These are phyloP conservation scores for Penicillium crustosum DNA, from an alignment of 2,329 filamentous ascomycete genomes.

Conservation along the genomic window DNA sequence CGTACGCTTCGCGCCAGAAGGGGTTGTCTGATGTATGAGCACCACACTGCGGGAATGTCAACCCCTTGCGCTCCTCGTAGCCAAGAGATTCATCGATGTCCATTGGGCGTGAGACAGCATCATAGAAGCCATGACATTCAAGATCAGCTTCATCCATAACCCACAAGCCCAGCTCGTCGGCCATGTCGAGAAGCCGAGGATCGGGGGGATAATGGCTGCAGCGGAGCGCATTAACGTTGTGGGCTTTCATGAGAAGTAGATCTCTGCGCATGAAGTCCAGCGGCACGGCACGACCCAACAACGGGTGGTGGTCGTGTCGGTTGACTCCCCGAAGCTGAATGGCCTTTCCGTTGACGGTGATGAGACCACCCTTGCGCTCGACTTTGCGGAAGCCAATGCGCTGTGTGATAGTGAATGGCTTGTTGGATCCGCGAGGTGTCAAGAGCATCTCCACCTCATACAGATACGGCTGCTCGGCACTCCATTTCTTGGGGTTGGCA, in stretches of 20 bases:
- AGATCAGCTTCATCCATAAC: constrained; percentile 42
- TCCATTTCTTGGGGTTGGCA: constrained; percentile 62
- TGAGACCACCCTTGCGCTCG: constrained; percentile 54
- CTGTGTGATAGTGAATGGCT: constrained; percentile 45
- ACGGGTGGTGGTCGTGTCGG: constrained; percentile 69
- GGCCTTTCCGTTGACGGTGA: constrained; percentile 60
- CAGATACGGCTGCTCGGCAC: constrained; percentile 63
- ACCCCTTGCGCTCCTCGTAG: constrained; percentile 60
- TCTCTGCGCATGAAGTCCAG: constrained; percentile 63
- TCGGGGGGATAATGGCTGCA: constrained; percentile 65
- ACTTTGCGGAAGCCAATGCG: constrained; percentile 64
- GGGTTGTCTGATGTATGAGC: constrained; percentile 34
- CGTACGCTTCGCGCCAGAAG: constrained; percentile 57
- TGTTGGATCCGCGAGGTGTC: not conserved
- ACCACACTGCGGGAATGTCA: constrained; percentile 40
- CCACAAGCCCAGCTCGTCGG: constrained; percentile 39
- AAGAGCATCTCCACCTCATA: constrained; percentile 49
- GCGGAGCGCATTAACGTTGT: constrained; percentile 69
- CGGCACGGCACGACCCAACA: constrained; percentile 62
- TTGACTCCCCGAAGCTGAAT: constrained; percentile 65
- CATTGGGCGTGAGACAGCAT: constrained; percentile 48
- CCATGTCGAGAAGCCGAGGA: constrained; percentile 31
- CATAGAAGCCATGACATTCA: constrained; percentile 38
- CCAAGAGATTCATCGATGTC: constrained; percentile 58
- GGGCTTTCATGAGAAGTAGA: constrained; percentile 65